Base-by-base conservation (phyloP, 2,329 filamentous ascomycete genomes). In the Botrytis elliptica region DNA sequence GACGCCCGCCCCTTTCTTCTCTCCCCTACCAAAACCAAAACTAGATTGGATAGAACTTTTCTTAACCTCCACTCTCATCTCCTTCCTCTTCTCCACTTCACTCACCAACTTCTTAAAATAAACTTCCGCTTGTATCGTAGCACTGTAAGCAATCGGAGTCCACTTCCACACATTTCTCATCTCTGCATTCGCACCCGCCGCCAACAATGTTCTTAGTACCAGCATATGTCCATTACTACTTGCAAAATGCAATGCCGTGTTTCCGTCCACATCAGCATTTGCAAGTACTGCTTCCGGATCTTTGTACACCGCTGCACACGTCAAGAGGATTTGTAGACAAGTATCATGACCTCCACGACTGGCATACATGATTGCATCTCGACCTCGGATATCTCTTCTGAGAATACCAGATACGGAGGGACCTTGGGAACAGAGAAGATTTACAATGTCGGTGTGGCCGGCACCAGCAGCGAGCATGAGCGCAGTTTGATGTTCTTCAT, bases 181-280 rank as follows among this genome's bases (percentile, higher is more conserved):
- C 72, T 91, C 86, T 0, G 92, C 88, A 77, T 94, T 91, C 0
- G 94, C 93, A 18, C 94, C 94, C 0, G 92, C 93, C 4, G 92
- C 90, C 20, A 97, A 86, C 71, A 97, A 85, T 52, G 94, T 92
- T 62, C 94, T 86, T 72, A 97, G 83, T 0, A 93, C 92, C 71
- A 94, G 89, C 64, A 97, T 82, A 77, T 95, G 92, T 1, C 94
- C 94, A 79, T 93, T 93, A 64, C 92, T 92, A 79, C 90, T 93
- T 20, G 94, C 94, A 83, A 96, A 94, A 83, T 97, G 94, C 62
- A 97, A 85, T 0, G 93, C 92, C 3, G 93, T 97, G 81, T 97
- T 96, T n/a, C 94, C 94, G 74, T 92, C 88, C 1, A 86, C 79
- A 79, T 97, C 94, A 6, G 86, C 85, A 44, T 86, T 84, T 64